Base-by-base conservation (phyloP, 2,329 filamentous ascomycete genomes). In the Pseudogymnoascus sp. region DNA sequence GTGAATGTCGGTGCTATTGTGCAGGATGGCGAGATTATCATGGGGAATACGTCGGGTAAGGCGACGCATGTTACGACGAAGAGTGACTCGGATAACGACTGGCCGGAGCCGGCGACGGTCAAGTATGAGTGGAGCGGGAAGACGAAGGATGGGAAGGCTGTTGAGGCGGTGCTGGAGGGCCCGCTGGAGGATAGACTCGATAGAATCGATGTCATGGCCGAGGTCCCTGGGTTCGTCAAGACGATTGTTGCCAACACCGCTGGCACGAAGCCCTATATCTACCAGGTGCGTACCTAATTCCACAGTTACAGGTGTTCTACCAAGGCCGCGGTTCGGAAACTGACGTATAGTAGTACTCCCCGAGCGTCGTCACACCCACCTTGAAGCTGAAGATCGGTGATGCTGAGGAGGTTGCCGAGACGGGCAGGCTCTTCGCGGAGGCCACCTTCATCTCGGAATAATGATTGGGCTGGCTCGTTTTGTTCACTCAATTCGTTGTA, bases 221-320 rank as follows among this genome's bases (percentile, higher is more conserved):
- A 99, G 77, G 89, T 99, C 37, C 95, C 95, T 2, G 91, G 89
- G 31, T 96, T 99, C 71, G 88, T 99, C 75, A 99, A 99, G 84
- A 87, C 87, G 70, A 91, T 99, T 73, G 92, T 96, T 26, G 90
- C 90, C 46, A 88, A 85, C 67, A 91, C 93, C 11, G 91, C 88
- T 3, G 95, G 95, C 66, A 96, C 95, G 29, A 95, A 92, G 80
- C 95, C 95, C 4, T 99, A 97, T 76, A 97, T 99, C 71, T 99
- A 97, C 78, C 95, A 96, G 83, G 91, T 93, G 76, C 68, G 82
- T 75, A 26, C 26, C 11, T 15, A 17, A 7, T 9, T 6, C 46
- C 33, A 42, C 59, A 23, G 44, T 13, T 15, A 44, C 31, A 26
- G 6, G 6, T 61, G 17, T 46, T 23, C 23, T 33, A 23, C 2